Evolutionary conservation across 768 basidiomycete genomes (phyloP).

Genomic region (Melanogaster broomeanus): DNA sequence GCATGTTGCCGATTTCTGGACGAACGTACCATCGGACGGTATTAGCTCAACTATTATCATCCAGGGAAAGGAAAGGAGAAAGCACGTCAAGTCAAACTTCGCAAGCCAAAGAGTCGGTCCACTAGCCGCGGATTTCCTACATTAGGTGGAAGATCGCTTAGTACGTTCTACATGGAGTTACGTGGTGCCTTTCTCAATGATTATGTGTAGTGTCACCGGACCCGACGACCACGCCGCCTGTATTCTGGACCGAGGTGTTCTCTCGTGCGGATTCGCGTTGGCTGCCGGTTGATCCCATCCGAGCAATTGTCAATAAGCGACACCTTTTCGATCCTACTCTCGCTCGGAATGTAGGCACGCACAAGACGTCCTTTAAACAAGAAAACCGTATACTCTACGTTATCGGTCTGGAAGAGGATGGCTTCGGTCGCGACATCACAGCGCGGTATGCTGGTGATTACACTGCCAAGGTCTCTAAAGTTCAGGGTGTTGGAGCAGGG

Average conservation of each 20-base stretch:
- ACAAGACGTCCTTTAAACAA: constrained; percentile 23
- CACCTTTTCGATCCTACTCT: constrained; percentile 76
- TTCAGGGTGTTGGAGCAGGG: constrained; percentile 60
- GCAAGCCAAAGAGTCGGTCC: constrained; percentile 55
- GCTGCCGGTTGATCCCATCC: constrained; percentile 91
- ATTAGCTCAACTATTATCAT: constrained; percentile 10
- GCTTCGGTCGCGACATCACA: constrained; percentile 89
- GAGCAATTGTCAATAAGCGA: constrained; percentile 76
- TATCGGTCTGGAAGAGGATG: constrained; percentile 92
- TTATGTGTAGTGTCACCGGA: constrained; percentile 39
- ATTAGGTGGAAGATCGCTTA: constrained; percentile 12
- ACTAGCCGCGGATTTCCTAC: constrained; percentile 35
- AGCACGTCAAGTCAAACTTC: constrained; percentile 54
- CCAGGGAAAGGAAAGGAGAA: constrained; percentile 62
- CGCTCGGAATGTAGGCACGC: constrained; percentile 16
- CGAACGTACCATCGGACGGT: neutral
- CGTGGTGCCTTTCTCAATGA: constrained; percentile 18
- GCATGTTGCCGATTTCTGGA: neutral
- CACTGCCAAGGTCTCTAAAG: constrained; percentile 76
- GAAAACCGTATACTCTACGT: constrained; percentile 94
- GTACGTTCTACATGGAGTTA: constrained; percentile 16
- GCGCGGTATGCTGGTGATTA: constrained; percentile 84
- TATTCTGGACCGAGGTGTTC: constrained; percentile 98
- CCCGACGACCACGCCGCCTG: constrained; percentile 70
- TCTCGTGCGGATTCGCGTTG: constrained; percentile 89